Percentiles rank a stretch among this genome's conserved stretches.
Conservation (phyloP, 371 early-diverging fungal genomes). For the Nematocida parisii region DNA sequence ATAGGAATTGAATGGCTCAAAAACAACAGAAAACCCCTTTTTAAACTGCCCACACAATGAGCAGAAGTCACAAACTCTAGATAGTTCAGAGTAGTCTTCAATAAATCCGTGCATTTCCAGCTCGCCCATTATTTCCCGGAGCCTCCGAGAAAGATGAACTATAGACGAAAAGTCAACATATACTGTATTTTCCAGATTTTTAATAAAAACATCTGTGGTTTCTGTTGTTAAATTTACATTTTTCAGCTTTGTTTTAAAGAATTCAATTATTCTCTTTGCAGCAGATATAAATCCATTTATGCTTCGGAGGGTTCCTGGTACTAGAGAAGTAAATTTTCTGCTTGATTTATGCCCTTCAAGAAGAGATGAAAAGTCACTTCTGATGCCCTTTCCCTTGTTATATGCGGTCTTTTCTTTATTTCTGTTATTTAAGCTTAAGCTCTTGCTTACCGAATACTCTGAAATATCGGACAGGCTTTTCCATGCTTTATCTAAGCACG, state of each 20-base stretch:
- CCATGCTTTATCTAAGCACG: conserved; percentile 85
- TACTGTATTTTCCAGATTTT: conserved; percentile 77
- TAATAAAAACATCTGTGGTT: conserved; percentile 82
- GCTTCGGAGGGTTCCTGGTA: conserved; percentile 93
- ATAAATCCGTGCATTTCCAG: conserved; percentile 76
- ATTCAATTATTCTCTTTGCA: conserved; percentile 89
- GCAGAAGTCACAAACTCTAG: conserved; percentile 84
- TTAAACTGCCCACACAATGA: conserved; percentile 89
- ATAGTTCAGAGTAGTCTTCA: conserved; percentile 78
- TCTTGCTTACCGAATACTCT: background rate
- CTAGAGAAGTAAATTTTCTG: conserved; percentile 55
- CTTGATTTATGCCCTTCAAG: conserved; percentile 2
- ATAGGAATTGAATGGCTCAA: conserved; percentile 89
- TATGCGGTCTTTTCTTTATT: background rate
- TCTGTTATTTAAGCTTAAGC: background rate
- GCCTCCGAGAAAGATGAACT: conserved; percentile 74
- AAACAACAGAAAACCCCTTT: conserved; percentile 87
- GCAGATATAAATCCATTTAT: conserved; percentile 95
- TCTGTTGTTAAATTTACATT: conserved; percentile 94
- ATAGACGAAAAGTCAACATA: conserved; percentile 66
- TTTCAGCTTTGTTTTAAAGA: conserved; percentile 91
- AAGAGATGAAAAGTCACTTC: conserved; percentile 26
- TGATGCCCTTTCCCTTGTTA: conserved; percentile 32
- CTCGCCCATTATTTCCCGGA: conserved; percentile 74
- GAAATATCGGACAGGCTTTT: conserved; percentile 48